These are phyloP conservation scores for Naumovozyma dairenensis DNA, from an alignment of 805 yeast species.

Conservation along the genomic window DNA sequence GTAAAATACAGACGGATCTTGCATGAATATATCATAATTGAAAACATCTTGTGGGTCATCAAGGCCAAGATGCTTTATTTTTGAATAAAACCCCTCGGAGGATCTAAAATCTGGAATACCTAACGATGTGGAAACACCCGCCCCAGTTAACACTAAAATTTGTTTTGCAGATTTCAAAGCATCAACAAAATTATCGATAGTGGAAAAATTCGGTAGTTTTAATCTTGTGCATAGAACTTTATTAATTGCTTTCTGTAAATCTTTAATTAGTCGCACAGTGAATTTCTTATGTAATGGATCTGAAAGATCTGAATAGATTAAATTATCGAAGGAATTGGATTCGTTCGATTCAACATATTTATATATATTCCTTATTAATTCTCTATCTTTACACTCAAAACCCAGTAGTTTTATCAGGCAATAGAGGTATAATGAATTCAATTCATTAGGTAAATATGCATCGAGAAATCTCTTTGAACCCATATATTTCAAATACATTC, in stretches of 20 bases:
- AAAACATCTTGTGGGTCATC: conserved; percentile 89
- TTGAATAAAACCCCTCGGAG: conserved; percentile 72
- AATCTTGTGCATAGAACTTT: conserved; percentile 49
- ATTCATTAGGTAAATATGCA: conserved; percentile 49
- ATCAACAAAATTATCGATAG: conserved; percentile 48
- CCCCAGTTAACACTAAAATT: conserved; percentile 76
- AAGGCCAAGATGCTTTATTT: conserved; percentile 55
- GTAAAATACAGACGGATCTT: conserved; percentile 73
- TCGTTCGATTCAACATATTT: conserved; percentile 17
- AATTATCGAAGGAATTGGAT: conserved; percentile 9
- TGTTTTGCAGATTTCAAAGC: conserved; percentile 47
- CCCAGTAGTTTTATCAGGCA: conserved; percentile 56
- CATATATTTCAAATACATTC: conserved; percentile 44
- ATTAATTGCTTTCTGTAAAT: conserved; percentile 54
- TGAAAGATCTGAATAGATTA: conserved; percentile 19
- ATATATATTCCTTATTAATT: conserved; percentile 26
- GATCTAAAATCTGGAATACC: conserved; percentile 94
- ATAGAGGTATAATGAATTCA: conserved; percentile 48
- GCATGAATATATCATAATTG: conserved; percentile 57
- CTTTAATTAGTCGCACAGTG: conserved; percentile 38
- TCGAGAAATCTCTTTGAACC: conserved; percentile 57
- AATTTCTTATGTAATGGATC: conserved; percentile 36
- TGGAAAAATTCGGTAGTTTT: conserved; percentile 42
- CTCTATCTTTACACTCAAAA: conserved; percentile 33
- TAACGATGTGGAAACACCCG: conserved; percentile 81